Base-by-base conservation (phyloP, 1,284 basidiomycete species). In the Entoloma clypeatum region DNA sequence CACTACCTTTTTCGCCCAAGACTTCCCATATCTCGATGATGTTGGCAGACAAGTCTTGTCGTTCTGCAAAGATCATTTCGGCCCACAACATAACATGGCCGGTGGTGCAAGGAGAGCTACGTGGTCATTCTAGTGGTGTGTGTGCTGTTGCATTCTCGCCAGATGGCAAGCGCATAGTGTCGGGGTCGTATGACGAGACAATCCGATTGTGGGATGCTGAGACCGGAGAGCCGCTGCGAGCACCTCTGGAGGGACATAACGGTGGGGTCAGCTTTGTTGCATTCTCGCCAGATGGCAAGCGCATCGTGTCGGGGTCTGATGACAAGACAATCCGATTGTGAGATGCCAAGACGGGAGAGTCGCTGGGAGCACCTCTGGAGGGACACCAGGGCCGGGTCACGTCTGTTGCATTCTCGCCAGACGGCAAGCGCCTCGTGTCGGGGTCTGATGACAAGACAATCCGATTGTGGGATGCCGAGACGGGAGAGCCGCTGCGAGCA, bases 1-100 rank as follows among this genome's bases (percentile, higher is more conserved):
- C 63, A 2, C 48, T 68, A 3, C 54, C 65, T 5, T 67, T 66
- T 36, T 38, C 59, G 2, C 63, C 63, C 3, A 14, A 33, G 17
- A 49, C 41, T n/a, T 55, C 54, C 14, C 18, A 36, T 4, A 39
- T 59, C 11, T 49, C 44, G 18, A 51, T 49, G 38, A 41, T 43
- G 21, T 66, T 54, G 43, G 49, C 41, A 22, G 36, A 44, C 17
- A 32, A 44, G 39, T 58, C 44, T 34, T 28, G 44, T 13, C 8
- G 43, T 24, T 41, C 18, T 32, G 35, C 47, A 21, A n/a, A 25
- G 13, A 19, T 50, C 13, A 47, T 44, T 13, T 42, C 7, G 25
- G 56, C 44, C 39, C 43, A 30, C 13, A 36, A 40, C 16, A 27
- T 14, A 17, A 48, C 41, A 29, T 55, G 44, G 54, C 54, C 54